These are phyloP conservation scores for Meyerozyma smithsonii DNA, from an alignment of 1,139 yeast species.

Conservation along the genomic window DNA sequence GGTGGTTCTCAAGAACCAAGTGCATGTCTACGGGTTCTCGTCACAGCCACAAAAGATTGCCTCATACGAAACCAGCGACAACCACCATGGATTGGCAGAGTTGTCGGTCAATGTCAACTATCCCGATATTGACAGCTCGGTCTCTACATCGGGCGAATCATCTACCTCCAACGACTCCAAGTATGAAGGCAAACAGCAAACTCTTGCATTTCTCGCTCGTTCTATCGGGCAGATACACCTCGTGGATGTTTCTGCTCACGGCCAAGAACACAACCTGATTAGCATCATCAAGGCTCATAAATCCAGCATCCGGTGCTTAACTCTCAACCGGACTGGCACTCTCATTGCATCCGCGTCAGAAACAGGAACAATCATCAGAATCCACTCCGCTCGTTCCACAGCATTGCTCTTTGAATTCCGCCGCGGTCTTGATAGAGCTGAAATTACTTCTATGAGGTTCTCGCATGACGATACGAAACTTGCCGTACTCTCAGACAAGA, in stretches of 20 bases:
- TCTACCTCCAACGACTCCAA: constrained; percentile 11
- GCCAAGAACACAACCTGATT: constrained; percentile 56
- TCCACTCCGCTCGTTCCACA: constrained; percentile 74
- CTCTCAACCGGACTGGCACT: constrained; percentile 68
- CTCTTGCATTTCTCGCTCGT: constrained; percentile 71
- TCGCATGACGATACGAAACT: constrained; percentile 69
- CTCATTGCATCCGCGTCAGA: constrained; percentile 85
- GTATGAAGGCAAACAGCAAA: constrained; percentile 33
- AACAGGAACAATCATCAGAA: constrained; percentile 79
- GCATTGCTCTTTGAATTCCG: constrained; percentile 75
- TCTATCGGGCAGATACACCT: constrained; percentile 73
- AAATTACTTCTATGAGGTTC: constrained; percentile 76
- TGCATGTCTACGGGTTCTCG: constrained; percentile 73
- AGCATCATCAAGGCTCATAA: constrained; percentile 84
- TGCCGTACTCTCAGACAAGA: constrained; percentile 86
- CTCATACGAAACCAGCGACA: constrained; percentile 66
- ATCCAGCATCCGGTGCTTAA: constrained; percentile 60
- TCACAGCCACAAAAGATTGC: constrained; percentile 71
- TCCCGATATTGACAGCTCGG: constrained; percentile 11
- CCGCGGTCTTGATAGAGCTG: constrained; percentile 82
- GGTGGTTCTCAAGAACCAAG: constrained; percentile 62
- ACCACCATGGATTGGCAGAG: constrained; percentile 67
- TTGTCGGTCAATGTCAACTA: constrained; percentile 34
- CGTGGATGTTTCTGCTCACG: constrained; percentile 62
- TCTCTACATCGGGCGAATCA: constrained; percentile 13